phyloP scores from a whole-genome alignment of 257 asterid genomes.

The Rehmannia glutinosa region DNA sequence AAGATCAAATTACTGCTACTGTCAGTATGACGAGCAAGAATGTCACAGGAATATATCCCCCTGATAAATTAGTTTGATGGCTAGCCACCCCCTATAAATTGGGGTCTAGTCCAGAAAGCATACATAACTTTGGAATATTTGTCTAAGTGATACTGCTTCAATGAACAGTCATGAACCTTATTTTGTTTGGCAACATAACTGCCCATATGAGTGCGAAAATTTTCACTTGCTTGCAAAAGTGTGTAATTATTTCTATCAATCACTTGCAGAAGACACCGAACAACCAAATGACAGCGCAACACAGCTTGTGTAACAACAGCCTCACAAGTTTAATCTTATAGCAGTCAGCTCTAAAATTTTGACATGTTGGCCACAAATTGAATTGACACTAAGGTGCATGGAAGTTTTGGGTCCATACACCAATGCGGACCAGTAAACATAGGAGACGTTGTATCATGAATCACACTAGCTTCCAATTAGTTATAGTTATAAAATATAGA shows the following conservation, averaged over 20 bases:
- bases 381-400: not conserved
- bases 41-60: not conserved
- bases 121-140: not conserved
- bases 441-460: not conserved
- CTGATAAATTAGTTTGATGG: not conserved
- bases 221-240: too few species aligned
- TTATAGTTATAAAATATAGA: not conserved
- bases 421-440: not conserved
- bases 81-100: not conserved
- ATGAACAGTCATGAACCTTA: not conserved
- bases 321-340: not conserved
- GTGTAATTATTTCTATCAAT: too few species aligned
- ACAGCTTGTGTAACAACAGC: not conserved
- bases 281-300: not conserved
- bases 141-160: not conserved
- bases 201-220: not conserved
- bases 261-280: not conserved
- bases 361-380: not conserved
- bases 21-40: not conserved
- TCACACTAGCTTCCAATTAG: not conserved
- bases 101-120: not conserved
- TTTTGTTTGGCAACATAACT: not conserved
- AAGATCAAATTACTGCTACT: not conserved
- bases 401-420: not conserved
- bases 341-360: not conserved